These are phyloP conservation scores for Annona squamosa DNA, from an alignment of 164 flowering plant genomes.

Conservation along the genomic window DNA sequence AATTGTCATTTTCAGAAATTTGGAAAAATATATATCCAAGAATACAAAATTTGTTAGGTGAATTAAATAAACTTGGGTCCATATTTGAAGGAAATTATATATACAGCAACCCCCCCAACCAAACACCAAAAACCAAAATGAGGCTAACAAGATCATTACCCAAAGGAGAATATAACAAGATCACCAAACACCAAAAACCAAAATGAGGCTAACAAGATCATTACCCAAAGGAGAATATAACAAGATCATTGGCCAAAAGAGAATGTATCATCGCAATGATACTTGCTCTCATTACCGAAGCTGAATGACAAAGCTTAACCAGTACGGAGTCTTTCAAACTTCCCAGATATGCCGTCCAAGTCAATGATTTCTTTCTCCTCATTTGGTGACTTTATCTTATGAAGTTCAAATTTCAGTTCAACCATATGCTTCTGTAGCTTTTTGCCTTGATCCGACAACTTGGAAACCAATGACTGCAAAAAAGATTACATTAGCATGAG, in stretches of 20 bases:
- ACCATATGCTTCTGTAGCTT: constrained; percentile 52
- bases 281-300: not conserved
- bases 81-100: no score
- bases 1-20: no score
- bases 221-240: no score
- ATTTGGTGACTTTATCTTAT: constrained; percentile 26
- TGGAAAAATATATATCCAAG: no score
- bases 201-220: no score
- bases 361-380: constrained; percentile 38
- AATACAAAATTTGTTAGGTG: no score
- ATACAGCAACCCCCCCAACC: no score
- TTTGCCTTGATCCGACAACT: constrained; percentile 67
- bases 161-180: not conserved
- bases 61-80: no score
- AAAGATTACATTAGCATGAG: not conserved
- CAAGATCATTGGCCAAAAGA: not conserved
- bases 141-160: no score
- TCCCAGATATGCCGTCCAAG: constrained; percentile 45
- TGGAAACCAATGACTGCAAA: constrained; percentile 50
- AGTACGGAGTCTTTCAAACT: constrained; percentile 27
- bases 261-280: constrained; percentile 4
- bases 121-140: no score
- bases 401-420: constrained; percentile 47
- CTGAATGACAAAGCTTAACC: not conserved
- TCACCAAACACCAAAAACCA: no score